phyloP scores from a whole-genome alignment of 148 eudicot species.

The Persicaria maculosa region DNA sequence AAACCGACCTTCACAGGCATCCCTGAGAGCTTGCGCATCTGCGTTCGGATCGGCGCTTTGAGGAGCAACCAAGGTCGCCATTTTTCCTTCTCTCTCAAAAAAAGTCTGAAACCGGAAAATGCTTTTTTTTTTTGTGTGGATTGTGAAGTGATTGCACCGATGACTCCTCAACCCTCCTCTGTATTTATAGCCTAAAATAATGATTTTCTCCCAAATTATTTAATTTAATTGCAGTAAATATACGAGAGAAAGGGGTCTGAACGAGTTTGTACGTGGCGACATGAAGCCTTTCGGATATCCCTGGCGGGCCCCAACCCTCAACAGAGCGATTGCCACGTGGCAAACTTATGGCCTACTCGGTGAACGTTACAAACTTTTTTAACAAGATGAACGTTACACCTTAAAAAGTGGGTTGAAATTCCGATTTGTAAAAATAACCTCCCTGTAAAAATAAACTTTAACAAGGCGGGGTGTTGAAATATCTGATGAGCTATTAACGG shows the following conservation, averaged over 20 bases:
- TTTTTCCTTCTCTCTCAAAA: conserved; percentile 10
- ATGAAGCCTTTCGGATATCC: neutral
- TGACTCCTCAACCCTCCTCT: neutral
- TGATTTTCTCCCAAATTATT: neutral
- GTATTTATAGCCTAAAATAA: neutral
- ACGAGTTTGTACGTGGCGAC: conserved; percentile 8
- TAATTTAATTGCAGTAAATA: neutral
- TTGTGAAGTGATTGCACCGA: neutral
- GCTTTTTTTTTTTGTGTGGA: neutral
- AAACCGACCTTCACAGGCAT: conserved; percentile 63
- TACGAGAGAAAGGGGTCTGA: neutral
- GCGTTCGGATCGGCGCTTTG: conserved; percentile 58
- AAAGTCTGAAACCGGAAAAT: neutral
- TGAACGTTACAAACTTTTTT: neutral
- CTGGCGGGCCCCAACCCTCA: neutral
- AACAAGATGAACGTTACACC: too few relatives aligned
- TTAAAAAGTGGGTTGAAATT: too few relatives aligned
- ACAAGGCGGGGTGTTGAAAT: too few relatives aligned
- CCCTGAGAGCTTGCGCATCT: conserved; percentile 69
- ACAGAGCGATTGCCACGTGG: neutral
- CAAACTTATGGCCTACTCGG: neutral
- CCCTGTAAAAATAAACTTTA: too few relatives aligned
- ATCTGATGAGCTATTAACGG: too few relatives aligned
- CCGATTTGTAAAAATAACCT: too few relatives aligned
- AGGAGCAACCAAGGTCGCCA: conserved; percentile 67